Percentiles rank a stretch among this genome's conserved stretches.
Conservation (phyloP, 768 basidiomycete genomes). For the Pulveroboletus ravenelii region DNA sequence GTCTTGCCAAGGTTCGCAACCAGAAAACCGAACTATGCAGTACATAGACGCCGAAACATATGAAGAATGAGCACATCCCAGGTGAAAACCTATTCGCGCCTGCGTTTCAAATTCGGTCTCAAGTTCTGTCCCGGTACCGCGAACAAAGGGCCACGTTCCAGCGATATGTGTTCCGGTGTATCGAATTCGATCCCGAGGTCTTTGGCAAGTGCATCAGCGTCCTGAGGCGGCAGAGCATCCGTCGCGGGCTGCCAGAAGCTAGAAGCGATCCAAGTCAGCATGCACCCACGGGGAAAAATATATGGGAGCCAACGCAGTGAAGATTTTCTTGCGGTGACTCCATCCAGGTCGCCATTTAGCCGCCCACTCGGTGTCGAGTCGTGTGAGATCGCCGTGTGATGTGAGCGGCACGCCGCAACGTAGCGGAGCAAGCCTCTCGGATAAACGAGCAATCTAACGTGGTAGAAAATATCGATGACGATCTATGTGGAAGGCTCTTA, state of each 20-base stretch:
- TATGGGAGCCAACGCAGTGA: conserved; percentile 33
- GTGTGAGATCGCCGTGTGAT: conserved; percentile 63
- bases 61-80: neutral
- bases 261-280: conserved; percentile 3
- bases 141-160: conserved; percentile 66
- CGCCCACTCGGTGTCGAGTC: conserved; percentile 71
- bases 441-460: conserved; percentile 45
- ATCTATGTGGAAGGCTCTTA: conserved; percentile 31
- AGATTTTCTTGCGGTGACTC: conserved; percentile 70
- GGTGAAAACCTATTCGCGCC: conserved; percentile 32
- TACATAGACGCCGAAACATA: neutral
- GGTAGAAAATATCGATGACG: neutral
- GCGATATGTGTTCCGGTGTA: conserved; percentile 57
- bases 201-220: conserved; percentile 61
- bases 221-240: conserved; percentile 63
- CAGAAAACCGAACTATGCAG: neutral
- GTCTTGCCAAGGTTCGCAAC: neutral
- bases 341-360: conserved; percentile 81
- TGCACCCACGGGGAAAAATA: neutral
- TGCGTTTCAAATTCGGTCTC: conserved; percentile 45
- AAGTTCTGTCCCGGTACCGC: conserved; percentile 23
- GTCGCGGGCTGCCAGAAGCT: conserved; percentile 76
- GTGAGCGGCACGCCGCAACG: conserved; percentile 60
- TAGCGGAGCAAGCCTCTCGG: conserved; percentile 55
- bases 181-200: conserved; percentile 80